Base-by-base conservation (phyloP, 1,284 basidiomycete species). In the Vanrija sp. region DNA sequence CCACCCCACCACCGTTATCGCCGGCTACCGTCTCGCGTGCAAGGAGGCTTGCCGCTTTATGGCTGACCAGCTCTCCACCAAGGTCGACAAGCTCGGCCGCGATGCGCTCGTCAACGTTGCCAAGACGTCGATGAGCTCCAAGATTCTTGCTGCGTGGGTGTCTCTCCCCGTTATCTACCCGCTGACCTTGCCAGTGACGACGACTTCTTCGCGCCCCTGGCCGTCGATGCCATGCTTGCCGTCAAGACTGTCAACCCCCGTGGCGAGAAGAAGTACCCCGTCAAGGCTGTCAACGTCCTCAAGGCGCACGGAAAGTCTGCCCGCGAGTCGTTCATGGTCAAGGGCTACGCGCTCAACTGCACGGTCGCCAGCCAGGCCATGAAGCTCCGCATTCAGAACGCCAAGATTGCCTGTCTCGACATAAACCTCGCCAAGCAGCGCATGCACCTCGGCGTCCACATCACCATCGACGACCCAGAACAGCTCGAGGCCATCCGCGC, bases 311-410 rank as follows among this genome's bases (percentile, higher is more conserved):
- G 96, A 57, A 88, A 87, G 78, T 95, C 91, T 73, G 92, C 94
- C 23, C 85, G 93, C 62, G 96, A 99, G 76, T 97, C 93, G 39
- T 76, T 98, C 62, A 93, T 90, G 72, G 88, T 99, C 59, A 91
- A 91, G 70, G 96, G 96, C 45, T 99, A 98, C 79, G 96, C 96
- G 34, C 80, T 99, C 63, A 99, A 98, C 78, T 98, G 96, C 80
- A 98, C 96, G 15, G 94, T 98, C 47, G 94, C 96, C 1, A 94
- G 90, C 73, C 96, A 99, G 83, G 95, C 95, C 3, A 98, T 99
- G 96, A 98, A 97, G 80, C 95, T 89, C 63, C 86, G 91, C 49
- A 87, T 99, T 68, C 82, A 82, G 8, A 87, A 86, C 64, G 96
- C 96, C 46, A 98, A 98, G 79, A 98, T 99, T 68, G 96, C 96